Conservation (phyloP, 2,329 filamentous ascomycete species). For the Monosporascus sp. region DNA sequence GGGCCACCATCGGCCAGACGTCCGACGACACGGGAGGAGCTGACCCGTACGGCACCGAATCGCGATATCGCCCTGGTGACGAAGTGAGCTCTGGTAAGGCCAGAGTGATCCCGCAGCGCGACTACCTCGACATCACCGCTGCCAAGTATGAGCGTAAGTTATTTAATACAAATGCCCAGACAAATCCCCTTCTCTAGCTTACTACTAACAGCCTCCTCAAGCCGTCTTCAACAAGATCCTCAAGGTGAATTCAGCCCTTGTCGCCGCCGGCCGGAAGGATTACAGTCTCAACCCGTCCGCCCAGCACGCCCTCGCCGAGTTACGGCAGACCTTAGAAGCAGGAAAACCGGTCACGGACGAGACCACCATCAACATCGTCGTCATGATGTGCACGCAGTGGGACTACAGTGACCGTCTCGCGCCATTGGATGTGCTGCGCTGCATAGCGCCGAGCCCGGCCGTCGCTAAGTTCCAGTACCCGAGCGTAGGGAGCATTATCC, state of each 20-base stretch:
- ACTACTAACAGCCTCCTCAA: conserved; percentile 12
- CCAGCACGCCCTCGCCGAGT: conserved; percentile 52
- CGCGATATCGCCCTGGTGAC: conserved; percentile 72
- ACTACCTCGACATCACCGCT: conserved; percentile 71
- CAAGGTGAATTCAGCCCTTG: conserved; percentile 68
- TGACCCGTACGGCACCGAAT: conserved; percentile 75
- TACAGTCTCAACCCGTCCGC: conserved; percentile 69
- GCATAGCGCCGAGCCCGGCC: conserved; percentile 64
- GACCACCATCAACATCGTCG: conserved; percentile 55
- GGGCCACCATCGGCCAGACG: conserved; percentile 69
- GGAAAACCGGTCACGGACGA: conserved; percentile 43
- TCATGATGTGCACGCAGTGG: conserved; percentile 74
- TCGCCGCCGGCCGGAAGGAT: conserved; percentile 66
- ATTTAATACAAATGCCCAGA: not conserved
- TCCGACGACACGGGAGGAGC: conserved; percentile 43
- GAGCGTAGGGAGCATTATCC: conserved; percentile 53
- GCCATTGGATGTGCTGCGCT: conserved; percentile 80
- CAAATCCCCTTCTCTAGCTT: not conserved
- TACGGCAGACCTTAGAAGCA: conserved; percentile 61
- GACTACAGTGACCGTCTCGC: conserved; percentile 75
- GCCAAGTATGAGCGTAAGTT: conserved; percentile 59
- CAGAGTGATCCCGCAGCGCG: conserved; percentile 69
- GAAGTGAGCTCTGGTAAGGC: conserved; percentile 38
- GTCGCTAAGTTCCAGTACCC: conserved; percentile 56
- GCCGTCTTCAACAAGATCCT: conserved; percentile 72